Evolutionary conservation across 768 basidiomycete genomes (phyloP), one percentile per base, ranked within the genome.

Genomic region (Tulasnella sp.): DNA sequence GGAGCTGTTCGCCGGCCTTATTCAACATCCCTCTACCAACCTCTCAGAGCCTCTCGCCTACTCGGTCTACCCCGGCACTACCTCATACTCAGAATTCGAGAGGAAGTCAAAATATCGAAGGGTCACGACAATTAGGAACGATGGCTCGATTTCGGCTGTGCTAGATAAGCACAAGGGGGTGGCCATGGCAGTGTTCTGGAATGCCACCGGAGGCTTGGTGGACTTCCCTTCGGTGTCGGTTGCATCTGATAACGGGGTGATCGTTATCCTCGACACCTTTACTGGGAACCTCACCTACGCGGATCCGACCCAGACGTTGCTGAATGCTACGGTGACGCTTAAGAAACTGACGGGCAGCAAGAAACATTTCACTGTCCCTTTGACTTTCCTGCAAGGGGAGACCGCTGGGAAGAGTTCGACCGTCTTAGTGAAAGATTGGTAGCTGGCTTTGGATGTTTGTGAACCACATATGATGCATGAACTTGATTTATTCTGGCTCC

Each of bases 1-100:
- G 30, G 76, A 82, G 62, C 70, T 87, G n/a, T 86, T 85, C 71
- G 71, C 80, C 0, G 84, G 84, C 1, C 83, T 78, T 76, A 69
- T 85, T 41, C 68, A 70, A 55, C 72, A 80, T 59, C 65, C 65
- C n/a, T 61, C 71, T 19, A 73, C 68, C 21, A 65, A 67, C 41
- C 61, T 67, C 0, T 48, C 42, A 19, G 15, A 15, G 12, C 71
- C 78, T 0, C 60, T 79, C 30, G 70, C 77, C 2, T 86, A 87
- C 66, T 75, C 76, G 48, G 72, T 73, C 30, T 81, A 75, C 65
- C 85, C 84, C 4, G 82, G 76, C 5, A 72, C 73, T 21, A 71
- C 70, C 8, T 68, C 66, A 24, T 59, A 64, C 12, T 19, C 45
- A 30, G 22, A 5, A 7, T 59, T 59, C 25, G 21, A 49, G 1